A percentile compares a stretch with the other conserved stretches of the same genome.
These are phyloP conservation scores for Fusarium sp. DNA, from an alignment of 2,329 filamentous ascomycete genomes.

Conservation along the genomic window DNA sequence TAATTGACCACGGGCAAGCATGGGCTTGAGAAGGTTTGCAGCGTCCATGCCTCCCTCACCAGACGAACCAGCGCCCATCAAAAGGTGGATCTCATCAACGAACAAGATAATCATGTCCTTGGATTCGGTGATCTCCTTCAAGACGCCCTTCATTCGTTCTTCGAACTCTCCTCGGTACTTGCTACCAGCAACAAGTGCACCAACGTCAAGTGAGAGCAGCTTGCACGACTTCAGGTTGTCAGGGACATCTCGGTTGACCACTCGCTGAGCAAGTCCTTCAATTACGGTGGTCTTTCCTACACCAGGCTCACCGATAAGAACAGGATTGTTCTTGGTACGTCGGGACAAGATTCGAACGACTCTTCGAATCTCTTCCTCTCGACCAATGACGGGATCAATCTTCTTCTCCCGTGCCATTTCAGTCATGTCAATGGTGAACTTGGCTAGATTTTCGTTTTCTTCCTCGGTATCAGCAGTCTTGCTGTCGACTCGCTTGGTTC, in stretches of 20 bases:
- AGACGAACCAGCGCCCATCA: constrained; percentile 95
- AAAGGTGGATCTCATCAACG: constrained; percentile 97
- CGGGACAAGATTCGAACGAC: constrained; percentile 92
- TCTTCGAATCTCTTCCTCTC: constrained; percentile 93
- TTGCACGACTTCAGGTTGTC: constrained; percentile 95
- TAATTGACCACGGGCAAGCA: constrained; percentile 94
- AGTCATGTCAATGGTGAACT: constrained; percentile 99
- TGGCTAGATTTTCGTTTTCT: constrained; percentile 95
- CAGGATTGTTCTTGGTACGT: constrained; percentile 98
- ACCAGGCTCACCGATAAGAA: constrained; percentile 96
- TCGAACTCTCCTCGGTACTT: constrained; percentile 99
- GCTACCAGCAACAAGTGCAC: constrained; percentile 93
- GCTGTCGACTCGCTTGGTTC: constrained; percentile 92
- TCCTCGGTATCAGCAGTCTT: constrained; percentile 94
- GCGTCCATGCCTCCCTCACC: constrained; percentile 99
- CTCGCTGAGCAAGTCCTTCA: constrained; percentile 92
- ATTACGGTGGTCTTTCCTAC: constrained; percentile 99
- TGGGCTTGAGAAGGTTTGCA: constrained; percentile 96
- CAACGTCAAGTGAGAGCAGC: constrained; percentile 93
- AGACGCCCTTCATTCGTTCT: constrained; percentile 97
- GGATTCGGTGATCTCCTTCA: constrained; percentile 95
- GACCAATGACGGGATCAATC: constrained; percentile 95
- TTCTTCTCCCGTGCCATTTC: constrained; percentile 96
- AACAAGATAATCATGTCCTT: constrained; percentile 98
- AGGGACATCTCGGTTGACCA: constrained; percentile 96